Evolutionary conservation across 176 grass and related monocot genomes (phyloP).

Genomic region (Sorghum bicolor): Sorghum_bicolor_NCBIv3 NC_012871.2:64096001-64096500

Average conservation of each 20-base stretch:
- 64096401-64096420: slow-evolving; percentile 50
- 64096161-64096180: slow-evolving; percentile 34
- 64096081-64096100: slow-evolving; percentile 6
- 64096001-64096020: slow-evolving; percentile 64
- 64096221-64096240: slow-evolving; percentile 2
- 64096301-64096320: slow-evolving; percentile 42
- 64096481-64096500: slow-evolving; percentile 22
- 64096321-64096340: slow-evolving; percentile 51
- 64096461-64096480: slow-evolving; percentile 59
- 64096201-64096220: slow-evolving; percentile 1
- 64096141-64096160: slow-evolving; percentile 28
- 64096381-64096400: slow-evolving; percentile 42
- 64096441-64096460: slow-evolving; percentile 28
- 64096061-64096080: not conserved
- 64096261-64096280: slow-evolving; percentile 43
- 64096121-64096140: slow-evolving; percentile 9
- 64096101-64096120: slow-evolving; percentile 14
- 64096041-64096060: slow-evolving; percentile 30
- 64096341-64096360: slow-evolving; percentile 45
- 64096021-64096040: slow-evolving; percentile 38
- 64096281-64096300: slow-evolving; percentile 25
- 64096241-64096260: not conserved
- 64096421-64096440: slow-evolving; percentile 39
- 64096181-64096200: slow-evolving; percentile 17
- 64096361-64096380: slow-evolving; percentile 58